These are phyloP conservation scores for Russula sp. DNA, from an alignment of 768 basidiomycete species.

Conservation along the genomic window DNA sequence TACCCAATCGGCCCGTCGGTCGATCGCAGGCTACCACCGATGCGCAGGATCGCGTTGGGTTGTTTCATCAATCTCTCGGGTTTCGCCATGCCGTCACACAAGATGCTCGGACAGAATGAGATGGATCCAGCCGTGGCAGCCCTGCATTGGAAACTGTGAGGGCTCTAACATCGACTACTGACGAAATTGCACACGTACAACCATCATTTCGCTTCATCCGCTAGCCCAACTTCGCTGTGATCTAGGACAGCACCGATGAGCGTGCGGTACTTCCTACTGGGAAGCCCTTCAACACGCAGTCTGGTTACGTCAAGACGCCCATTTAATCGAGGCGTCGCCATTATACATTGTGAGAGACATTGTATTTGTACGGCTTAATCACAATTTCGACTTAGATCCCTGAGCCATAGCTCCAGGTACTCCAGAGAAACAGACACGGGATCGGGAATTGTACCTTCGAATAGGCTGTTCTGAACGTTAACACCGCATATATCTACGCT, in stretches of 20 bases:
- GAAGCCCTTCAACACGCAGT: background rate
- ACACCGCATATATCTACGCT: background rate
- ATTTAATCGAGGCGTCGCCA: background rate
- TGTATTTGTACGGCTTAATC: background rate
- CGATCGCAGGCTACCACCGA: background rate
- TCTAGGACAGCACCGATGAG: background rate
- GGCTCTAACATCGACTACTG: background rate
- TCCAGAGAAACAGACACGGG: slow-evolving; percentile 66
- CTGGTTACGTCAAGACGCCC: background rate
- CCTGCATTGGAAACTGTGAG: background rate
- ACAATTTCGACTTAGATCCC: background rate
- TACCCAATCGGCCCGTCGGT: background rate
- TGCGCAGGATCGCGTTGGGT: background rate
- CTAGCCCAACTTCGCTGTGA: background rate
- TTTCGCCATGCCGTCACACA: background rate
- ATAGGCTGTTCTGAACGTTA: slow-evolving; percentile 46
- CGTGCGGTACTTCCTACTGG: too few relatives aligned
- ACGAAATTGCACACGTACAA: background rate
- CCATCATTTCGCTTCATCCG: background rate
- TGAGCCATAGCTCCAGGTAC: slow-evolving; percentile 54
- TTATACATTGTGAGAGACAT: background rate
- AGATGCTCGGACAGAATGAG: background rate
- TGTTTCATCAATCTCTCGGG: background rate
- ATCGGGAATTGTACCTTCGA: slow-evolving; percentile 52
- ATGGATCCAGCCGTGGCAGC: background rate